Evolutionary conservation across 2,329 filamentous ascomycete genomes (phyloP), one percentile per base, ranked within the genome.

Genomic region (Knufia fluminis): DNA sequence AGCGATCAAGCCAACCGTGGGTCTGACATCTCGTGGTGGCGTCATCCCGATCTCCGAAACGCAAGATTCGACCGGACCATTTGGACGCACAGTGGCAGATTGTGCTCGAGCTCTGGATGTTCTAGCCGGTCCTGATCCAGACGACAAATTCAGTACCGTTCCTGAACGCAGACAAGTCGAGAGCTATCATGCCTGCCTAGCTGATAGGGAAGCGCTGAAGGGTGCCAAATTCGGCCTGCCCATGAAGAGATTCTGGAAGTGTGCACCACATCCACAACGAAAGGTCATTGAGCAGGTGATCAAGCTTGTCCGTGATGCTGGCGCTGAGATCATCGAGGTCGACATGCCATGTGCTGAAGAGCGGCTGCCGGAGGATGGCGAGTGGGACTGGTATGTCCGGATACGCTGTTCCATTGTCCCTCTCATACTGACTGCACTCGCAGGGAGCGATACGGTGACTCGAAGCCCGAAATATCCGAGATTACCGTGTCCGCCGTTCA

Each of bases 221-320:
- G 77, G 75, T 7, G 82, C 82, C 1, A 74, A 69, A 0, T 87
- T 89, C 50, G 85, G 84, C 4, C 66, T 89, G 0, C 84, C 85
- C 0, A 86, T 83, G 83, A 64, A 78, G 35, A 80, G 76, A 55
- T 83, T 88, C 66, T 89, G 83, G 85, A 69, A 65, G 0, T 61
- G 66, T 36, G 68, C 71, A 0, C 65, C 68, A 33, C 47, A 52
- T 14, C 66, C 67, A n/a, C 67, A 73, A 46, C 61, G 64, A 46
- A 43, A 56, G 0, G 62, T 63, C 1, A 64, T 73, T 2, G 58
- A 67, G 12, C 14, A 51, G 60, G 8, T 78, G 1, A 58, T 86
- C 9, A 60, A 68, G 0, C 60, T 79, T 22, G 76, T 89, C 28
- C 59, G 76, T 59, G 62, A 63, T 0, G 78, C 79, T 0, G 84